These are phyloP conservation scores for Suillus cothurnatus DNA, from an alignment of 768 basidiomycete species.

Conservation along the genomic window DNA sequence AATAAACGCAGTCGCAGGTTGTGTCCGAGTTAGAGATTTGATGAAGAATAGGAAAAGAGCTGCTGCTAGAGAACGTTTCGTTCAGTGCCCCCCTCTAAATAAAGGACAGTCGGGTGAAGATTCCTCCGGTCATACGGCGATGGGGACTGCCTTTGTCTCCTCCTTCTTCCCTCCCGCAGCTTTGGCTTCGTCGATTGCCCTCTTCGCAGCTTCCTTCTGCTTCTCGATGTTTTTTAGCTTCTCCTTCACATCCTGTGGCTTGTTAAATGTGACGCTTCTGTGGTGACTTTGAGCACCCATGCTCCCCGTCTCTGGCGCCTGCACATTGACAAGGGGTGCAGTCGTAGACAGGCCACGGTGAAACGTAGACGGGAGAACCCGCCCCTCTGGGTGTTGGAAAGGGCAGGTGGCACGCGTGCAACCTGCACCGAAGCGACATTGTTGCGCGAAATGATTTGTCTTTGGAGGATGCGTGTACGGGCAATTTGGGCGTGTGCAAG, in stretches of 20 bases:
- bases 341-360: conserved; percentile 71
- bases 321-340: conserved; percentile 62
- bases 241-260: conserved; percentile 46
- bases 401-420: conserved; percentile 87
- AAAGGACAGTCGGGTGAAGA: not conserved
- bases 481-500: conserved; percentile 71
- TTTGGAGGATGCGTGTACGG: conserved; percentile 68
- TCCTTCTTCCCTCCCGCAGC: conserved; percentile 64
- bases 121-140: conserved; percentile 30
- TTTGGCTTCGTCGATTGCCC: conserved; percentile 67
- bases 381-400: conserved; percentile 91
- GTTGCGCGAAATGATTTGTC: conserved; percentile 43
- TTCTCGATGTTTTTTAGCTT: conserved; percentile 39
- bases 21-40: conserved; percentile 3
- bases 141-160: conserved; percentile 50
- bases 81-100: not conserved
- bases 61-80: not conserved
- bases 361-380: conserved; percentile 78
- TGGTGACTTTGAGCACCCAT: conserved; percentile 67
- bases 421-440: conserved; percentile 81
- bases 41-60: not conserved
- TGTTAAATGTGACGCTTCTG: conserved; percentile 72
- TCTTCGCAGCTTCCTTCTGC: conserved; percentile 66
- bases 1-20: conserved; percentile 2
- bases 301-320: conserved; percentile 64